These are phyloP conservation scores for Oidiodendron maius DNA, from an alignment of 495 filamentous ascomycete genomes.

Conservation along the genomic window DNA sequence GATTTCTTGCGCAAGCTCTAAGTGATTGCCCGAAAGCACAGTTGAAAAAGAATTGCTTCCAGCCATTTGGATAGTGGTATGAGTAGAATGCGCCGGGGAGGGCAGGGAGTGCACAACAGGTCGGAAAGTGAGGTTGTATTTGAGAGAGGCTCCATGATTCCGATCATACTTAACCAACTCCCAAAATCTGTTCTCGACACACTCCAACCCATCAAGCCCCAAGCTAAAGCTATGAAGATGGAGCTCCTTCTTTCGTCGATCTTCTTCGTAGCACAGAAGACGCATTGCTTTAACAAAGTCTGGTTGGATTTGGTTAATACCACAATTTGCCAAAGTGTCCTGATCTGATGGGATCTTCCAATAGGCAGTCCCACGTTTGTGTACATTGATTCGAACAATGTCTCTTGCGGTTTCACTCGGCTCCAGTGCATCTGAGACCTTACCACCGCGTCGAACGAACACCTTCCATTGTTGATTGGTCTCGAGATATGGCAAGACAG, in stretches of 20 bases:
- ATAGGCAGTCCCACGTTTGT: conserved; percentile 2
- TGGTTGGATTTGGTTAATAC: conserved; percentile 12
- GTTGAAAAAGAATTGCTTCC: background rate
- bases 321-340: background rate
- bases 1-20: background rate
- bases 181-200: background rate
- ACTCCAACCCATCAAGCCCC: conserved; percentile 9
- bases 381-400: background rate
- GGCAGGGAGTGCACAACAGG: too few relatives aligned
- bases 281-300: conserved; percentile 11
- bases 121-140: too few relatives aligned
- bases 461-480: background rate
- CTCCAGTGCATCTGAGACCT: background rate
- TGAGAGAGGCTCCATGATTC: too few relatives aligned
- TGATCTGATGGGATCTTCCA: conserved; percentile 12
- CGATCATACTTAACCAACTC: background rate
- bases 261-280: conserved; percentile 1
- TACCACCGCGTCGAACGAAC: conserved; percentile 4
- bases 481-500: background rate
- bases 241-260: background rate
- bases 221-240: background rate
- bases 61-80: background rate
- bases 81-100: too few relatives aligned
- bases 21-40: background rate
- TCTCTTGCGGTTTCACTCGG: background rate